Evolutionary conservation across 78 protist species (phyloP), one percentile per base, ranked within the genome.

Genomic region (Dictyostelium capitatum): DNA sequence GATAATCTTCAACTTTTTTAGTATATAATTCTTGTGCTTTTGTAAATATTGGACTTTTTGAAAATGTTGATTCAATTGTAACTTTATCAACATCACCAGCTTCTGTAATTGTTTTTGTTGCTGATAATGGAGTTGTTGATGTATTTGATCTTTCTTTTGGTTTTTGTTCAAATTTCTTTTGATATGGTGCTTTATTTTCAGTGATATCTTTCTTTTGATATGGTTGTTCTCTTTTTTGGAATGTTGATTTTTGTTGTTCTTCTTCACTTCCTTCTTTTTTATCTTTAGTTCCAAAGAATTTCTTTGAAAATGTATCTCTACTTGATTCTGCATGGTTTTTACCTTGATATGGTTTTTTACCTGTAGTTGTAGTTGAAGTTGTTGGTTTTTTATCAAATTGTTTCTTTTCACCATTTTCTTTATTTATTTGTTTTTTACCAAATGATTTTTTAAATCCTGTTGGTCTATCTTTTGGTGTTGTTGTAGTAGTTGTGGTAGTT

Each of bases 1-100:
- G 53, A 70, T 70, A 70, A 41, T 70, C 56, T 70, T 75, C 81
- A 23, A 43, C 43, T 75, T 75, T 43, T 50, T 75, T 25, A 8
- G 48, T 78, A 23, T 54, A 53, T 20, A 54, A 19, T 11, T 41
- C 32, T 78, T 78, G 72, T 3, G 83, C 69, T 78, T 72, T 72
- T 19, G 79, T 20, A 9, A 43, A 72, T 12, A 9, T 32, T 72
- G 53, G 79, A 72, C 43, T 17, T 19, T 41, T 70, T 37, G 72
- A n/a, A 65, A 30, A 4, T 3, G 30, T 30, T 37, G 32, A 37
- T n/a, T 72, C 56, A 72, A 72, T n/a, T 43, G 14, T 41, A 46
- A 46, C 43, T 23, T 19, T 23, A 41, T 72, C 53, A 59, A 11
- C 19, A 59, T 59, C 30, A 59, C 19, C 69, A 4, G 48, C 15